phyloP scores from a whole-genome alignment of 495 filamentous ascomycete genomes.

The Talaromyces proteolyticus region DNA sequence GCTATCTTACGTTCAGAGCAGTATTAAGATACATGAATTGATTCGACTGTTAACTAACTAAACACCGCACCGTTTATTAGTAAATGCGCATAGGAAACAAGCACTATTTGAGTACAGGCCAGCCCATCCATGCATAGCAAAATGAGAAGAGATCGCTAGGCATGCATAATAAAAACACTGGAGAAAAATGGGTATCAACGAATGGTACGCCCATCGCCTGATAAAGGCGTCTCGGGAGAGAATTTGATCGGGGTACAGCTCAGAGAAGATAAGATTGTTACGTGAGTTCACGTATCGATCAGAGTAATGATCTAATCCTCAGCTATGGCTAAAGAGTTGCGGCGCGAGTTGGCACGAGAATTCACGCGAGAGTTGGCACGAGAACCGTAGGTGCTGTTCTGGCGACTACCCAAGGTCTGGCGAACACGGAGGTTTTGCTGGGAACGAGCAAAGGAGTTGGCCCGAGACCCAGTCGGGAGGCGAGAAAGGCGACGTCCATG shows the following conservation, averaged over 20 bases:
- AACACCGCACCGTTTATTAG: neutral
- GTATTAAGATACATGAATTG: slow-evolving; percentile 8
- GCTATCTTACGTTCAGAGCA: too few relatives aligned
- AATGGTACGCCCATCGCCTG: neutral
- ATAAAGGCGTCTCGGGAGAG: too few relatives aligned
- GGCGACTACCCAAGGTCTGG: slow-evolving; percentile 35
- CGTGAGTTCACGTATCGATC: too few relatives aligned
- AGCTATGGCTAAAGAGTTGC: slow-evolving; percentile 17
- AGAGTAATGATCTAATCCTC: neutral
- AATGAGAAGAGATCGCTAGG: neutral
- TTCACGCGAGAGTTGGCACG: slow-evolving; percentile 32
- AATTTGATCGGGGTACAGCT: neutral
- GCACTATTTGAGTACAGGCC: neutral
- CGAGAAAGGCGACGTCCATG: slow-evolving; percentile 32
- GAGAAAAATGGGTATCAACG: slow-evolving; percentile 7
- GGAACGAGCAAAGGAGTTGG: slow-evolving; percentile 40
- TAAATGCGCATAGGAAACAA: neutral
- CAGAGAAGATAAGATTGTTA: too few relatives aligned
- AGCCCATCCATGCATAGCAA: neutral
- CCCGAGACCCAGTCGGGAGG: slow-evolving; percentile 31
- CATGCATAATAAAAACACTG: slow-evolving; percentile 1
- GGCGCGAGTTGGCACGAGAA: slow-evolving; percentile 32
- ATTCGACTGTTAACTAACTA: neutral
- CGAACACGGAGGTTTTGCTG: slow-evolving; percentile 45
- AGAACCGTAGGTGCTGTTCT: slow-evolving; percentile 22